Conservation (phyloP, 768 basidiomycete species). For the Fomitopsis serialis region DNA sequence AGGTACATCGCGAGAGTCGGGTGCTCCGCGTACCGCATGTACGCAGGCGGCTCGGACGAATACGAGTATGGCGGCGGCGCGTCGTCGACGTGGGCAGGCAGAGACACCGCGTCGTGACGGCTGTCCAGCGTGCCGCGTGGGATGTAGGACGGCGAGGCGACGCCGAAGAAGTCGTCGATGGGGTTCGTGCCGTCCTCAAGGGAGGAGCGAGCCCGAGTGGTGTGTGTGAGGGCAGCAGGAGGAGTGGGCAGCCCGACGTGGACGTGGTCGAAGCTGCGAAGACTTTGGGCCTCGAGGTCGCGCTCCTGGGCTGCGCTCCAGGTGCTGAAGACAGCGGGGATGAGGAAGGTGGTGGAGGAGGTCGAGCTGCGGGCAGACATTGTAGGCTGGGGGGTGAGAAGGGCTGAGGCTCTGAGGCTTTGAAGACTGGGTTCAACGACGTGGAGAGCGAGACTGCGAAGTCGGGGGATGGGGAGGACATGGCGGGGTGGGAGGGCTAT, state of each 20-base stretch:
- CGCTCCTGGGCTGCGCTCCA: slow-evolving; percentile 1
- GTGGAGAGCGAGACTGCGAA: too few relatives aligned
- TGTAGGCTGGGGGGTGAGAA: background rate
- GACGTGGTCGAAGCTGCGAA: background rate
- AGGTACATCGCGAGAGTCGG: slow-evolving; percentile 41
- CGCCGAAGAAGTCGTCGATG: slow-evolving; percentile 23
- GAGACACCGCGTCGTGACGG: slow-evolving; percentile 23
- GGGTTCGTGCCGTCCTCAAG: background rate
- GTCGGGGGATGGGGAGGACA: background rate
- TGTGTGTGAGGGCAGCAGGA: background rate
- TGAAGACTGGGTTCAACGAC: too few relatives aligned
- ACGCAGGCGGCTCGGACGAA: slow-evolving; percentile 27
- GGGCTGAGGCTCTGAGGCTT: background rate
- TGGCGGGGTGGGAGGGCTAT: background rate
- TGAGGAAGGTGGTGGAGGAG: background rate
- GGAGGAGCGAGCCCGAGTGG: background rate
- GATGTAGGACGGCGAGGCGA: slow-evolving; percentile 12
- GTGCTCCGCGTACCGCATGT: slow-evolving; percentile 31
- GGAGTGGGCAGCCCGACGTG: background rate
- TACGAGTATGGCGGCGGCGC: slow-evolving; percentile 28
- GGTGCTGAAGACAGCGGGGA: slow-evolving; percentile 2
- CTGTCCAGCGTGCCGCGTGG: slow-evolving; percentile 23
- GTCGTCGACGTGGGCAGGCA: slow-evolving; percentile 14
- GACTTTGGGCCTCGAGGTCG: slow-evolving; percentile 6
- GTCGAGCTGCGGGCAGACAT: background rate